Percentiles rank a stretch among this genome's conserved stretches.
phyloP scores from a whole-genome alignment of 805 yeast species.

The Candida peoriensis region DNA sequence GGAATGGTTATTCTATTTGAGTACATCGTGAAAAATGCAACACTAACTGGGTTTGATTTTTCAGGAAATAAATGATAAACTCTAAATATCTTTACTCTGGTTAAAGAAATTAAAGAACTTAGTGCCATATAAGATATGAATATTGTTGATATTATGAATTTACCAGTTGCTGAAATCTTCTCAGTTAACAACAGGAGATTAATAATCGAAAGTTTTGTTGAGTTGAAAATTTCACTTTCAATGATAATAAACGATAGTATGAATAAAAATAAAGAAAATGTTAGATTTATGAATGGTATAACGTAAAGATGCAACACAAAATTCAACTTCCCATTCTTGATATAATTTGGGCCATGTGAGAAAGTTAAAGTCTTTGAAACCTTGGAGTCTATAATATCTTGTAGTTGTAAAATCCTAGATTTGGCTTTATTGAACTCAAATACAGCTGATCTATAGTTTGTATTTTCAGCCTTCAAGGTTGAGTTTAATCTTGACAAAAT shows the following conservation, averaged over 20 bases:
- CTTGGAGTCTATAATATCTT: constrained; percentile 50
- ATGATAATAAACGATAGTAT: constrained; percentile 47
- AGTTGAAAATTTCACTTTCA: constrained; percentile 74
- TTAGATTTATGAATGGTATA: constrained; percentile 42
- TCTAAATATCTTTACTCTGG: constrained; percentile 66
- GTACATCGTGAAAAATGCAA: constrained; percentile 74
- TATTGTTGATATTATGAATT: constrained; percentile 34
- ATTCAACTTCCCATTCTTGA: constrained; percentile 36
- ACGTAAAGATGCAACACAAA: constrained; percentile 37
- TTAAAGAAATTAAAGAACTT: constrained; percentile 60
- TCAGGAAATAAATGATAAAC: constrained; percentile 69
- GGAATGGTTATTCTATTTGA: constrained; percentile 81
- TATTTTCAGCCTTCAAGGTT: constrained; percentile 45
- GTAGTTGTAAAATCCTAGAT: constrained; percentile 43
- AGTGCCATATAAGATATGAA: constrained; percentile 63
- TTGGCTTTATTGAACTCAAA: constrained; percentile 53
- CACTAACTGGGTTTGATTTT: constrained; percentile 68
- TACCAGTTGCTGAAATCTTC: constrained; percentile 21
- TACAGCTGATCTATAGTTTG: constrained; percentile 48
- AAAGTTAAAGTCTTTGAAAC: constrained; percentile 26
- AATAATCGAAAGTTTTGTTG: constrained; percentile 58
- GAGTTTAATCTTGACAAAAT: constrained; percentile 48
- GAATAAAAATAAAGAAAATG: constrained; percentile 38
- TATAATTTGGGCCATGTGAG: constrained; percentile 22
- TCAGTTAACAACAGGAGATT: constrained; percentile 39